These are phyloP conservation scores for Misopates orontium DNA, from an alignment of 257 asterid genomes.

Conservation along the genomic window DNA sequence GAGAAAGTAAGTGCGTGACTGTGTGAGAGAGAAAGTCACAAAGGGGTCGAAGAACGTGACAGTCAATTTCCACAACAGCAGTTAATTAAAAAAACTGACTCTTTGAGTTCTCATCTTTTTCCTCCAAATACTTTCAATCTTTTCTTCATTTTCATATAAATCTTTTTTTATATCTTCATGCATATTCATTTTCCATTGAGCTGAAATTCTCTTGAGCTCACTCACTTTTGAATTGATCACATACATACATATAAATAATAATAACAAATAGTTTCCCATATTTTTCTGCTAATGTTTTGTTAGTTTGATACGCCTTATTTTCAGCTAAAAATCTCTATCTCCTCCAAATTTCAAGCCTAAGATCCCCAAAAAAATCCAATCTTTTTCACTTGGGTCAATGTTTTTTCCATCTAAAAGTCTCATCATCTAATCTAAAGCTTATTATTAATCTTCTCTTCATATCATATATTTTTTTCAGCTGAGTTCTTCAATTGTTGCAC, in stretches of 20 bases:
- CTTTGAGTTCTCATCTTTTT: constrained; percentile 19
- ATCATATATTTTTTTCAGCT: not conserved
- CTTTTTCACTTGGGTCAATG: constrained; percentile 5
- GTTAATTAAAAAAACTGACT: constrained; percentile 23
- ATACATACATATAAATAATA: not conserved
- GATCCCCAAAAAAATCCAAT: not conserved
- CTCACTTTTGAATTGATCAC: not conserved
- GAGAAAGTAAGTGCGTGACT: not conserved
- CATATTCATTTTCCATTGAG: not conserved
- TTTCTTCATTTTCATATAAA: not conserved
- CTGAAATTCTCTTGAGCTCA: not conserved
- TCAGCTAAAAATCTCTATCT: not conserved
- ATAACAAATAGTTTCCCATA: not conserved
- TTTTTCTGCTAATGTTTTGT: constrained; percentile 23
- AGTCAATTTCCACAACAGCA: constrained; percentile 36
- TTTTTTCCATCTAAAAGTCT: not conserved
- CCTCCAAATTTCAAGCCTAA: not conserved
- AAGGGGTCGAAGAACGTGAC: constrained; percentile 38
- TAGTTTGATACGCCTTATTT: not conserved
- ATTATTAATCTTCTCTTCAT: not conserved
- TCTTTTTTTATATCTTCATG: no score
- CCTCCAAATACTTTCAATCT: not conserved
- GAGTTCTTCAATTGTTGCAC: not conserved
- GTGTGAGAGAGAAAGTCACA: not conserved
- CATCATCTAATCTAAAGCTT: not conserved